Base-by-base conservation (phyloP, 169 alveolate species). In the Theileria orientalis region DNA sequence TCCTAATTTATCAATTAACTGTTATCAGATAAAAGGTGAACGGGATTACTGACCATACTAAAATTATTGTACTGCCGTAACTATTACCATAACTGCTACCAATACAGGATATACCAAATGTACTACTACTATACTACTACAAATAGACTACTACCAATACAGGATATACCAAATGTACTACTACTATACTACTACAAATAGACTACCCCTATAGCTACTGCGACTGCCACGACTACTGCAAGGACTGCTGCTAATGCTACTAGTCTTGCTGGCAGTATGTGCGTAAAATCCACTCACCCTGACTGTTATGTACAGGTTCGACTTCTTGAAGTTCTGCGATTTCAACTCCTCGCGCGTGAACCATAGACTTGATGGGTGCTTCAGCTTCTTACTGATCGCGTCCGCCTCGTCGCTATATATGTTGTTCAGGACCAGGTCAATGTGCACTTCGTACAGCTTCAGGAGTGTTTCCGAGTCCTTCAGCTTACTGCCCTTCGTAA, bases 351-450 rank as follows among this genome's bases (percentile, higher is more conserved):
- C 79, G 35, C 72, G 42, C 29, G 51, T 40, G 77, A 80, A 80
- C 88, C 88, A 80, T 52, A 63, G 79, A 49, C 70, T 69, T 21
- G 72, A 73, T n/a, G 88, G 84, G 44, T 80, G 76, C 52, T 59
- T 27, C 29, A 64, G 9, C 61, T 33, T 64, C n/a, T 64, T 64
- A 21, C 37, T 33, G 8, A 44, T 19, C n/a, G 6, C n/a, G 32
- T 30, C 64, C 62, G 54, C 56, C 54, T 67, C 63, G 25, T 69
- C 86, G 9, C 69, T 44, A 30, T 59, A 21, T 23, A 61, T 23
- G 30, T 29, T 44, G 16, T 41, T 41, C 33, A 72, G 42, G 37
- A 80, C 40, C 54, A 64, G 49, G 27, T 70, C 35, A 3, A 80
- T 80, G 66, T 80, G 72, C 14, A 54, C 70, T 23, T 80, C 84